Base-by-base conservation (phyloP, 345 rosid genomes). In the Syzygium oleosum region DNA sequence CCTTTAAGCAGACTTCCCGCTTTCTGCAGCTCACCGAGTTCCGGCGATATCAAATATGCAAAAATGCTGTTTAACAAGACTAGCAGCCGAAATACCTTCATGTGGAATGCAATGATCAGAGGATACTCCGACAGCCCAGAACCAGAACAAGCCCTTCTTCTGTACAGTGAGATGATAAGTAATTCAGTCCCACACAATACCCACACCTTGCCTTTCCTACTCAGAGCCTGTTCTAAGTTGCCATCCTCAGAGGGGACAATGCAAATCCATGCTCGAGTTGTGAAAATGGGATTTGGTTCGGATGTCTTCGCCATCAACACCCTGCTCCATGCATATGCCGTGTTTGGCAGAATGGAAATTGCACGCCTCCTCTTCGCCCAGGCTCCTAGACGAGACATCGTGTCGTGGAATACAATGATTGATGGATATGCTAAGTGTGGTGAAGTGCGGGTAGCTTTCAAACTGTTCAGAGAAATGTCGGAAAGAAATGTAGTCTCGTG, bases 401-500 rank as follows among this genome's bases (percentile, higher is more conserved):
- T 96, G 87, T 93, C 97, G 19, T 96, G 99, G 95, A 96, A 96
- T 91, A 92, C 96, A 46, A 90, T 96, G 90, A 90, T 96, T 83
- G 91, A 93, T 87, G 95, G 92, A 17, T 94, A 93, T 54, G n/a
- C 90, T 55, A 94, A 90, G 90, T 87, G 89, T 13, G 94, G 94
- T 12, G 88, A 91, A 16, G 91, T 91, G 87, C 93, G 86, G 43
- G 87, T 14, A 53, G 96, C 97, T 2, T 80, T 54, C 38, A 77
- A 79, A 10, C 49, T 94, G 52, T 96, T 96, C 91, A 89, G 56
- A 46, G 84, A 87, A 7, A 93, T 93, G 95, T 91, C 88, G 0
- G 87, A 27, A 31, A 94, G 88, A 88, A 93, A 93, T 89, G 95
- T 90, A 59, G 78, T 95, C 54, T 90, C 98, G 5, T 95, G 95